These are phyloP conservation scores for Jacaranda mimosifolia DNA, from an alignment of 257 asterid species.

Conservation along the genomic window DNA sequence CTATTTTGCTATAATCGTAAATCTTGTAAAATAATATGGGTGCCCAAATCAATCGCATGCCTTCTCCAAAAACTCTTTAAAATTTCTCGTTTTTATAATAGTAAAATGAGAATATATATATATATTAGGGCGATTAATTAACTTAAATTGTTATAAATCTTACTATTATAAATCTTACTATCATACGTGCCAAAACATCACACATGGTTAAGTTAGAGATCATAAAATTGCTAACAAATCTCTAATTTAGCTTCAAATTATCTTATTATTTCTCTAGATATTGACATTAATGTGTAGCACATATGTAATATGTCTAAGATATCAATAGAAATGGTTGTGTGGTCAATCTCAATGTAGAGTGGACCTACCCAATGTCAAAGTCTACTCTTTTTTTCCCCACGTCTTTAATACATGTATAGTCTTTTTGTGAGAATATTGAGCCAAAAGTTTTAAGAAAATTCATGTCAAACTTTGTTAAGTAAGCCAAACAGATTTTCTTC, in stretches of 20 bases:
- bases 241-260: background rate
- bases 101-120: background rate
- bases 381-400: background rate
- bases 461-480: background rate
- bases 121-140: background rate
- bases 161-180: background rate
- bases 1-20: too few relatives aligned
- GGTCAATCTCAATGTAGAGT: background rate
- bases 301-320: background rate
- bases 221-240: background rate
- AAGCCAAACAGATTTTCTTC: background rate
- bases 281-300: background rate
- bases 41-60: background rate
- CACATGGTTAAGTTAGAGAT: background rate
- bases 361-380: slow-evolving; percentile 7
- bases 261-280: background rate
- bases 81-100: background rate
- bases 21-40: background rate
- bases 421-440: slow-evolving; percentile 27
- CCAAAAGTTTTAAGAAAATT: slow-evolving; percentile 12
- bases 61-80: background rate
- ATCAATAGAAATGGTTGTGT: background rate
- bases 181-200: background rate
- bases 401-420: background rate
- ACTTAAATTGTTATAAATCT: background rate